phyloP scores from a whole-genome alignment of 148 eudicot species.

The Spergularia marina region DNA sequence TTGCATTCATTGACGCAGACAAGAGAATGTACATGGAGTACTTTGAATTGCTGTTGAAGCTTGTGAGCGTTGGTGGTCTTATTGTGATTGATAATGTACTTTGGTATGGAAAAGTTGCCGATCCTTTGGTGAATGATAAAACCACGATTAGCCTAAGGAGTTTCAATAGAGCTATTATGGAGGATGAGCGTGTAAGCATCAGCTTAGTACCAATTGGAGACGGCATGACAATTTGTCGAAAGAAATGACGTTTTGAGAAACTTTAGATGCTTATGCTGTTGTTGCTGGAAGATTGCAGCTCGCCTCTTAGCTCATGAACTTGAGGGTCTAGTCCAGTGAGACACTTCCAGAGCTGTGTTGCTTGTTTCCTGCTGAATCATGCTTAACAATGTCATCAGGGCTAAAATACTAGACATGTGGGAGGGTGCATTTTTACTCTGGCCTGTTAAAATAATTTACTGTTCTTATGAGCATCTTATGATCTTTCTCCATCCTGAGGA shows the following conservation, averaged over 20 bases:
- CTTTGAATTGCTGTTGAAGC: slow-evolving; percentile 73
- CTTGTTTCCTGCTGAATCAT: neutral
- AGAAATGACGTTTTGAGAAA: slow-evolving; percentile 35
- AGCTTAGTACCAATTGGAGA: slow-evolving; percentile 98
- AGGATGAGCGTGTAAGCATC: slow-evolving; percentile 71
- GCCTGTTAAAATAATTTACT: neutral
- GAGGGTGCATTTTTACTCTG: neutral
- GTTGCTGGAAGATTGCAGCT: neutral
- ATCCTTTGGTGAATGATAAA: slow-evolving; percentile 74
- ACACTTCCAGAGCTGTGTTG: neutral
- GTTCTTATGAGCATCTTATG: neutral
- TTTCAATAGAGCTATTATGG: slow-evolving; percentile 60
- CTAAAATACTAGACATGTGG: no score
- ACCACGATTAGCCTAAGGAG: slow-evolving; percentile 65
- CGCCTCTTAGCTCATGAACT: neutral
- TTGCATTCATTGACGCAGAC: slow-evolving; percentile 95
- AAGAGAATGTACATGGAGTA: slow-evolving; percentile 81
- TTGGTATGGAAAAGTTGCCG: slow-evolving; percentile 93
- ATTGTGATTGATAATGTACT: slow-evolving; percentile 91
- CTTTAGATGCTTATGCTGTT: no score
- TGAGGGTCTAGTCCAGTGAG: neutral
- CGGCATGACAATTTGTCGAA: slow-evolving; percentile 96
- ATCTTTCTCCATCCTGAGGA: neutral
- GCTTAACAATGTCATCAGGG: neutral
- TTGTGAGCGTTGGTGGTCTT: slow-evolving; percentile 87